Conservation (phyloP, 345 rosid genomes). For the Populus tremula region DNA sequence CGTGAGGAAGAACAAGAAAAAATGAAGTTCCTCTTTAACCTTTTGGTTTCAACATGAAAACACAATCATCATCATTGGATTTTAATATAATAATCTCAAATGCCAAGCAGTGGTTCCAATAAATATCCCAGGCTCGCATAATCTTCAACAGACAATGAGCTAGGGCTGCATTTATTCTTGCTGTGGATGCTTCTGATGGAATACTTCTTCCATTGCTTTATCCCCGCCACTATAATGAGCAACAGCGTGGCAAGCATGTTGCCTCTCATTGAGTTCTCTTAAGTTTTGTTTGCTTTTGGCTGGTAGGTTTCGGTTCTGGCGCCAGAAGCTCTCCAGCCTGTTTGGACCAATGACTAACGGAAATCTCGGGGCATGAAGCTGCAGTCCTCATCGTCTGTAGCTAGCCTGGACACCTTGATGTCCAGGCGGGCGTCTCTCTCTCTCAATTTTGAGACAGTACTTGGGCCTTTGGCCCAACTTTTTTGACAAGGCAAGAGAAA, state of each 20-base stretch:
- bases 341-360: slow-evolving; percentile 59
- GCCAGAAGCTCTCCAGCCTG: slow-evolving; percentile 54
- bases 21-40: neutral
- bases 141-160: slow-evolving; percentile 47
- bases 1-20: neutral
- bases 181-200: too few species aligned
- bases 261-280: neutral
- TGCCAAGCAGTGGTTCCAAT: neutral
- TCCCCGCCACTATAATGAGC: too few species aligned
- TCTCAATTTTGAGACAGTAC: too few species aligned
- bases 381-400: slow-evolving; percentile 50
- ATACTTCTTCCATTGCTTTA: too few species aligned
- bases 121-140: neutral
- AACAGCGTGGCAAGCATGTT: neutral
- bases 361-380: slow-evolving; percentile 63
- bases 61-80: neutral
- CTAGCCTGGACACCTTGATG: too few species aligned
- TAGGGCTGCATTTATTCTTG: slow-evolving; percentile 27
- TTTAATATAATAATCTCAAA: neutral
- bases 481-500: too few species aligned
- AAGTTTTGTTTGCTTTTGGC: slow-evolving; percentile 13
- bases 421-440: too few species aligned
- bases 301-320: slow-evolving; percentile 70
- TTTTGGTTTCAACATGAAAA: neutral
- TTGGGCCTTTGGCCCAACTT: too few species aligned